These are phyloP conservation scores for Aspergillus ellipticus DNA, from an alignment of 495 filamentous ascomycete genomes.

Conservation along the genomic window DNA sequence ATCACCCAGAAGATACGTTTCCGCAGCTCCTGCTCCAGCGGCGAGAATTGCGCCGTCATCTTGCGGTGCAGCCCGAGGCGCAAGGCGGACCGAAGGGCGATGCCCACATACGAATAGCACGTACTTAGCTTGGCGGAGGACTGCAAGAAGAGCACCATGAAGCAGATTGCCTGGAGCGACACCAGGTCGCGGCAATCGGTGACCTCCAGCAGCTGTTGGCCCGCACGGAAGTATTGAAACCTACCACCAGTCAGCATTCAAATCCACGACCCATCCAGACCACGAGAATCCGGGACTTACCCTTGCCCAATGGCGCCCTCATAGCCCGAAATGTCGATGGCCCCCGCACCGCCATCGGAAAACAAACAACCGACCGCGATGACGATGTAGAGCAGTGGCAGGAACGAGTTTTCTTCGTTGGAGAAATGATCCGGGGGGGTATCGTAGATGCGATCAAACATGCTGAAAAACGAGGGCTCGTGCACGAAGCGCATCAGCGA, in stretches of 20 bases:
- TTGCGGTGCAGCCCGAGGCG: slow-evolving; percentile 86
- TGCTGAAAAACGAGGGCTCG: slow-evolving; percentile 75
- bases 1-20: slow-evolving; percentile 88
- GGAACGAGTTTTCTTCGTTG: slow-evolving; percentile 72
- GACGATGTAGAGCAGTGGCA: slow-evolving; percentile 79
- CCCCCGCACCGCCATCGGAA: slow-evolving; percentile 45
- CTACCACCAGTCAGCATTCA: slow-evolving; percentile 40
- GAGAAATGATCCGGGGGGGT: slow-evolving; percentile 62
- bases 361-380: slow-evolving; percentile 89
- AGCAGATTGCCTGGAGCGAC: slow-evolving; percentile 81
- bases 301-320: slow-evolving; percentile 76
- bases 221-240: slow-evolving; percentile 78
- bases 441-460: slow-evolving; percentile 77
- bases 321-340: slow-evolving; percentile 56
- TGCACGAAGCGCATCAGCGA: slow-evolving; percentile 85
- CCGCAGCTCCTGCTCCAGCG: slow-evolving; percentile 78
- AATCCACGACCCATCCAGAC: too few relatives aligned
- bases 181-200: slow-evolving; percentile 85
- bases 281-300: slow-evolving; percentile 39
- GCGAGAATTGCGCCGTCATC: slow-evolving; percentile 69
- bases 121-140: slow-evolving; percentile 86
- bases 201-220: slow-evolving; percentile 79
- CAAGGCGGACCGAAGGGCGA: slow-evolving; percentile 79
- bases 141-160: slow-evolving; percentile 92
- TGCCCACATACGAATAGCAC: slow-evolving; percentile 90